Evolutionary conservation across 2,329 filamentous ascomycete genomes (phyloP), one percentile per base, ranked within the genome.

Genomic region (Colletotrichum spinosum): DNA sequence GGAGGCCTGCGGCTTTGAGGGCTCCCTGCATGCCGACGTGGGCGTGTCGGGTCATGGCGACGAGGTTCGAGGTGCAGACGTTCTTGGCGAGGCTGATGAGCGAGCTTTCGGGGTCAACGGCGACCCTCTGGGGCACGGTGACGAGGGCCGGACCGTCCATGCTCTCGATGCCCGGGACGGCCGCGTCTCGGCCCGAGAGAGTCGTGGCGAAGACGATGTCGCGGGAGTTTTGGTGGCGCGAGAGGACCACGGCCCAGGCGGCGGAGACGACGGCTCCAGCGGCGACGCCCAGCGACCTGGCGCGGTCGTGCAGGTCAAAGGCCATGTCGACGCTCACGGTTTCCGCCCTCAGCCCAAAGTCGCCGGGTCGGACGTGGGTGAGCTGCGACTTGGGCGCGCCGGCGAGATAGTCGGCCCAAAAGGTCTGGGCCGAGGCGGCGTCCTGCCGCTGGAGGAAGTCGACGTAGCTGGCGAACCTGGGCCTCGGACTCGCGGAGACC

Each of bases 81-180:
- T 17, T 59, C 55, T 67, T 62, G 10, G 61, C 48, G 2, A 67
- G 5, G 2, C 71, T 61, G 12, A 62, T 50, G 8, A 86, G 49
- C 2, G 67, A 57, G 8, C 49, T 57, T 1, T 68, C 51, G 10
- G 65, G 46, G 1, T 63, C 60, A 0, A 75, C 34, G 2, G 67
- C 63, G 10, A 75, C 55, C 7, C 75, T 59, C 35, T 72, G 75
- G 10, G 69, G 58, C 34, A 55, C 58, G 8, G 44, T 48, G 61
- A 79, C 80, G 62, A 82, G 78, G 60, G 80, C 79, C 4, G 79
- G 74, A 1, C 83, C 83, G 48, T 84, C 79, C 17, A 80, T 79
- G 34, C 79, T 76, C 52, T 83, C 75, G 10, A 85, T 80, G 2
- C 77, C 77, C 6, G 77, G 71, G 8, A 85, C 72, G 3, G 80